A percentile compares a stretch with the other conserved stretches of the same genome.
These are phyloP conservation scores for Cicer cuneatum DNA, from an alignment of 306 rosid genomes.

Conservation along the genomic window DNA sequence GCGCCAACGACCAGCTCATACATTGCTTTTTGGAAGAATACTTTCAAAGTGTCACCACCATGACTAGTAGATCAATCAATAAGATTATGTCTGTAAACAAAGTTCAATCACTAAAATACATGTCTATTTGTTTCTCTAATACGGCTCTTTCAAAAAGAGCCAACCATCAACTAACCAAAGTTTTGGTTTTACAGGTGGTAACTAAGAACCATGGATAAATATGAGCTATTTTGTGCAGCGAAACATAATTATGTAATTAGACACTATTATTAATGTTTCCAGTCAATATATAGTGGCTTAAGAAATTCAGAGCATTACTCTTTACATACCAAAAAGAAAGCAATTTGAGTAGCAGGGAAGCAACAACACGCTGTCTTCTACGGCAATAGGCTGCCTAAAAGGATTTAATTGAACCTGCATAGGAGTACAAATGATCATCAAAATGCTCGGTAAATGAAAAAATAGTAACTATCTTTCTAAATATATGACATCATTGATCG, in stretches of 20 bases:
- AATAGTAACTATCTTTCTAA: not conserved
- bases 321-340: constrained; percentile 78
- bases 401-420: constrained; percentile 92
- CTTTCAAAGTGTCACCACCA: not conserved
- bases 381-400: constrained; percentile 82
- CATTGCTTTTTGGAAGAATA: not conserved
- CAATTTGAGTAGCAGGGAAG: constrained; percentile 95
- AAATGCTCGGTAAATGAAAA: not conserved
- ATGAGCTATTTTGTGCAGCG: not conserved
- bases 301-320: constrained; percentile 28
- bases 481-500: not conserved
- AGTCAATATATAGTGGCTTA: not conserved
- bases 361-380: constrained; percentile 69
- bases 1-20: not conserved
- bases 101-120: too few relatives aligned
- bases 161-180: not conserved
- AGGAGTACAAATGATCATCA: constrained; percentile 17
- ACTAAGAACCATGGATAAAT: not conserved
- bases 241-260: constrained; percentile 4
- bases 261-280: not conserved
- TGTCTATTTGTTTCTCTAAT: not conserved
- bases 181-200: constrained; percentile 15
- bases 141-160: not conserved
- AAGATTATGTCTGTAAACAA: not conserved
- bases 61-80: not conserved